These are phyloP conservation scores for Zygosaccharomyces pseudobailii DNA, from an alignment of 1,139 yeast genomes.

Conservation along the genomic window DNA sequence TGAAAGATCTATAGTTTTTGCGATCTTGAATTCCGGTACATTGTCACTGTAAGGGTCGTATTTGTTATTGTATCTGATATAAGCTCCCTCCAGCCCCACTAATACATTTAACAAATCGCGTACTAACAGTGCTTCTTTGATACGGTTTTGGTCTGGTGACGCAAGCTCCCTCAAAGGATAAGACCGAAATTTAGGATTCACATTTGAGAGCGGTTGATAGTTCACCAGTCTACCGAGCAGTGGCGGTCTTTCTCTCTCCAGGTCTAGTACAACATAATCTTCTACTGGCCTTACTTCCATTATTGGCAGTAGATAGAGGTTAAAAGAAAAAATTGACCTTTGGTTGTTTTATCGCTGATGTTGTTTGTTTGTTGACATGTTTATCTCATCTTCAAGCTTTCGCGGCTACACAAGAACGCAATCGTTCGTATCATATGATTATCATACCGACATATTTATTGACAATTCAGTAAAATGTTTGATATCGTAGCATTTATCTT, in stretches of 20 bases:
- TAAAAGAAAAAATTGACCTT: no score
- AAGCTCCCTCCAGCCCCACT: slow-evolving; percentile 75
- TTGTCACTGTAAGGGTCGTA: slow-evolving; percentile 42
- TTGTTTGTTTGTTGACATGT: slow-evolving; percentile 1
- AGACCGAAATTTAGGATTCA: slow-evolving; percentile 37
- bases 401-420: slow-evolving; percentile 5
- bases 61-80: slow-evolving; percentile 61
- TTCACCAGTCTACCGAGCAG: slow-evolving; percentile 29
- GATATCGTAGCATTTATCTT: no score
- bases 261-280: slow-evolving; percentile 11
- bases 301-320: background rate
- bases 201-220: slow-evolving; percentile 33
- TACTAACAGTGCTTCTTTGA: slow-evolving; percentile 69
- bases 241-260: slow-evolving; percentile 6
- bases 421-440: background rate
- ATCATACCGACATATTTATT: background rate
- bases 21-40: slow-evolving; percentile 64
- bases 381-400: slow-evolving; percentile 4
- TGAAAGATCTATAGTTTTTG: slow-evolving; percentile 68
- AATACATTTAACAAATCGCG: slow-evolving; percentile 67
- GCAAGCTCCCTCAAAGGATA: slow-evolving; percentile 36
- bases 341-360: background rate
- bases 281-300: slow-evolving; percentile 16
- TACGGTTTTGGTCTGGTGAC: slow-evolving; percentile 37
- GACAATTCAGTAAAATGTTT: background rate